phyloP scores from a whole-genome alignment of 2,329 filamentous ascomycete species.

The Fusarium torulosum region DNA sequence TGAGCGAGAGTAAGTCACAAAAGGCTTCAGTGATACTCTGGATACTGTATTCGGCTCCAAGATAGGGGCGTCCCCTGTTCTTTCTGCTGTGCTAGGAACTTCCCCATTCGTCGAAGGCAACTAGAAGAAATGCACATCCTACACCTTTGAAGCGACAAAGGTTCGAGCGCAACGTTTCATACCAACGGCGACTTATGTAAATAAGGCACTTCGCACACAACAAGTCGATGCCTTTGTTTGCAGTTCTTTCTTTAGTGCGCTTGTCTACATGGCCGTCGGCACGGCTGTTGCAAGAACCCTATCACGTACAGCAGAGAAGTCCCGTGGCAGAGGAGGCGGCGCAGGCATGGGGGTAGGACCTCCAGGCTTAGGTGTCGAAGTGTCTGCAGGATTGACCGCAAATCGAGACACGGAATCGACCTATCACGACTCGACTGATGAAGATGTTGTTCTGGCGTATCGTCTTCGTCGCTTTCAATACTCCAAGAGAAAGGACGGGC shows the following conservation, averaged over 20 bases:
- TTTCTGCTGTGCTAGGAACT: constrained; percentile 26
- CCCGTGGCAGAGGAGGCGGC: too few relatives aligned
- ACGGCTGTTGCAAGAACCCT: too few relatives aligned
- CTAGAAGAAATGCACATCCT: too few relatives aligned
- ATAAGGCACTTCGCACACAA: too few relatives aligned
- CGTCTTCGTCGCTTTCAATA: too few relatives aligned
- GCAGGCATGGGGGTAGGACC: constrained; percentile 12
- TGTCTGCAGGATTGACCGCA: constrained; percentile 25
- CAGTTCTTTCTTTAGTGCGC: too few relatives aligned
- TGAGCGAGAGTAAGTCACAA: too few relatives aligned
- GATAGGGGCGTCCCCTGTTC: constrained; percentile 25
- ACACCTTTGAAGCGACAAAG: not conserved
- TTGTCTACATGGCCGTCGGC: too few relatives aligned
- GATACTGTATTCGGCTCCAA: not conserved
- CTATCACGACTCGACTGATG: constrained; percentile 18
- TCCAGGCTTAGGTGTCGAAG: constrained; percentile 25
- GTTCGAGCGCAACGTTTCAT: constrained; percentile 8
- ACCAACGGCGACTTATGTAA: not conserved
- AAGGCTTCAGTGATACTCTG: too few relatives aligned
- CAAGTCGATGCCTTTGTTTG: too few relatives aligned
- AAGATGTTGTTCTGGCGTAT: not conserved
- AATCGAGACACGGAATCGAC: constrained; percentile 10
- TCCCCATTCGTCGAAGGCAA: constrained; percentile 1
- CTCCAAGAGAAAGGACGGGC: too few relatives aligned
- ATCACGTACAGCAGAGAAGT: too few relatives aligned